Conservation (phyloP, 1,284 basidiomycete genomes). For the Marasmius tenuissimus region DNA sequence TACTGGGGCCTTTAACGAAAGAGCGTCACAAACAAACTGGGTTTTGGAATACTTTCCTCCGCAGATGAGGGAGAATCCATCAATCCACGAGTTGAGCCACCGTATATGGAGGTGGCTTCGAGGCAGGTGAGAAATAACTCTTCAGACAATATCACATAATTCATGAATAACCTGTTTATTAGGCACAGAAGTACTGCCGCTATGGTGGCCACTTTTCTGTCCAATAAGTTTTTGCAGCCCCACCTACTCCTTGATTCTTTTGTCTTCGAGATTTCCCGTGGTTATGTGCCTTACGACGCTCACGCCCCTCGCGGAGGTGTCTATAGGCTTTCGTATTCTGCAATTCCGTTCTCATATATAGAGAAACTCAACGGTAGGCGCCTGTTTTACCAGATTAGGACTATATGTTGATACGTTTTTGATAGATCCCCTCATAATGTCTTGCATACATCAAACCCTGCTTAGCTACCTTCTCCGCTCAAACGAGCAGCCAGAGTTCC, state of each 20-base stretch:
- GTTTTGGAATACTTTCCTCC: slow-evolving; percentile 4
- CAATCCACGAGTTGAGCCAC: background rate
- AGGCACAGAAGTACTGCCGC: background rate
- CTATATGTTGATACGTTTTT: background rate
- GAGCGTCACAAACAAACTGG: slow-evolving; percentile 3
- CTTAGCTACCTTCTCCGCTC: background rate
- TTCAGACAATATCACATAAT: background rate
- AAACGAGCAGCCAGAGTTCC: background rate
- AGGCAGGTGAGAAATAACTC: slow-evolving; percentile 4
- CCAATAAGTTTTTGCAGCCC: background rate
- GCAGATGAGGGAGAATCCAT: background rate
- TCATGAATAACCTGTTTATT: background rate
- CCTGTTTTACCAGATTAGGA: background rate
- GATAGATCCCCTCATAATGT: background rate
- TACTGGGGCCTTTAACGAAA: slow-evolving; percentile 8
- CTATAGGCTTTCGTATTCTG: background rate
- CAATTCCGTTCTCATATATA: too few relatives aligned
- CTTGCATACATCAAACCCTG: background rate
- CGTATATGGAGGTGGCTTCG: slow-evolving; percentile 11
- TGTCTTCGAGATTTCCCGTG: background rate
- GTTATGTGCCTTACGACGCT: background rate
- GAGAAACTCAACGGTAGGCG: background rate
- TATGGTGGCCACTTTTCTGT: background rate
- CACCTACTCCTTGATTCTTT: background rate
- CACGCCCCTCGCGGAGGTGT: background rate